Base-by-base conservation (phyloP, 768 basidiomycete genomes). In the Boletus bicolor region DNA sequence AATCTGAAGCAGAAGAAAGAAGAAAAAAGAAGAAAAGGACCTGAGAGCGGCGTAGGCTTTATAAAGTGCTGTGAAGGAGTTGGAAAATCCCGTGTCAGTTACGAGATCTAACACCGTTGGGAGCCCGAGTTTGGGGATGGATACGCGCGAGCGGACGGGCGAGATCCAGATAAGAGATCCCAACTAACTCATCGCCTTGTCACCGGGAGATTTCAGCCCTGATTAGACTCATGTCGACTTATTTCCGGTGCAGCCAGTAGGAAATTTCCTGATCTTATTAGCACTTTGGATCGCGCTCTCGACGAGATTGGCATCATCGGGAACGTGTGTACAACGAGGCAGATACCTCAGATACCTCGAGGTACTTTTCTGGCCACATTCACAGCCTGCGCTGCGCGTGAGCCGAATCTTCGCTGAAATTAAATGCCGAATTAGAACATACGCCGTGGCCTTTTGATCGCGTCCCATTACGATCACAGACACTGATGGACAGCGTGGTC, bases 311-410 rank as follows among this genome's bases (percentile, higher is more conserved):
- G 60, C 63, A 64, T 51, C 57, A 53, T 49, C 46, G 43, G 42
- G 26, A 70, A 68, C 70, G 70, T 72, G 70, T 59, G 38, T 51
- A 39, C 64, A 61, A 55, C 70, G 64, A 70, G 69, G 69, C 65
- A 57, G 58, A 64, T 58, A 45, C 42, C 49, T 49, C 51, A 60
- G 63, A 53, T 58, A 44, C 51, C 55, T 11, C 36, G 21, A 49
- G 37, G 49, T 36, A 19, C 53, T 10, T 55, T 55, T 38, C 15
- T 8, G 34, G 54, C 7, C 53, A 30, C 32, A 5, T 44, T 60
- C 53, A 60, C 54, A 49, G 60, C 60, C 50, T 51, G 53, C 10
- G 52, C 46, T 49, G 58, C 35, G 49, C 55, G 45, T 48, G 39
- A 49, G 57, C 47, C 46, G 50, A 59, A 49, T 8, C 41, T 5